Base-by-base conservation (phyloP, 768 basidiomycete species). In the Kwoniella bestiolae region DNA sequence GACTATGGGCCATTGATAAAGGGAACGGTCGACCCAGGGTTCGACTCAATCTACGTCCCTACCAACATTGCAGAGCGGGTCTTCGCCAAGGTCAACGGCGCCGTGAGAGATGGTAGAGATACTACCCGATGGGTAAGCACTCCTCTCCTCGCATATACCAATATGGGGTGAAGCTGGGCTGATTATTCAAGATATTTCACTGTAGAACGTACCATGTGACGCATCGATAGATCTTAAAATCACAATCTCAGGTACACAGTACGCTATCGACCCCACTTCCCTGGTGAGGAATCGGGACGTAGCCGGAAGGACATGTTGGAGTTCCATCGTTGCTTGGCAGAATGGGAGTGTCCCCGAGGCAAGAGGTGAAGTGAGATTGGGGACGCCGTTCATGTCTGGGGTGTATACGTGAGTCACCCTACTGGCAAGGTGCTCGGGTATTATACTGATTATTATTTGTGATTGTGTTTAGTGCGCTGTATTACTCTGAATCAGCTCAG, bases 151-250 rank as follows among this genome's bases (percentile, higher is more conserved):
- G 29, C 18, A 23, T 31, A 8, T 14, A 23, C 11, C 26, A 3
- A 21, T 55, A 25, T 14, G 1, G 21, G 1, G 8, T 26, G 52
- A 29, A 4, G 5, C n/a, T 55, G 23, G 52, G 29, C 21, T 12
- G 47, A 23, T 23, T 50, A 21, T 28, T 3, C 16, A 28, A 28
- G n/a, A 26, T 29, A 26, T 29, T 29, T 29, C 29, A 12, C 53
- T 31, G 12, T 63, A 78, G 79, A 79, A 74, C 56, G 38, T 80
- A 0, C 78, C 79, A 3, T 80, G 79, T 59, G 65, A 79, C 45
- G 65, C 63, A 44, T 65, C 66, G 16, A 64, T 77, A 50, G 73
- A 76, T 31, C 71, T 79, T 67, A 68, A 69, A 3, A 62, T 80
- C 16, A 66, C 69, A 2, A 67, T 80, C 21, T 51, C 66, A 5